Evolutionary conservation across 2,329 filamentous ascomycete species (phyloP), one percentile per base, ranked within the genome.

Genomic region (Hypoxylon sp.): DNA sequence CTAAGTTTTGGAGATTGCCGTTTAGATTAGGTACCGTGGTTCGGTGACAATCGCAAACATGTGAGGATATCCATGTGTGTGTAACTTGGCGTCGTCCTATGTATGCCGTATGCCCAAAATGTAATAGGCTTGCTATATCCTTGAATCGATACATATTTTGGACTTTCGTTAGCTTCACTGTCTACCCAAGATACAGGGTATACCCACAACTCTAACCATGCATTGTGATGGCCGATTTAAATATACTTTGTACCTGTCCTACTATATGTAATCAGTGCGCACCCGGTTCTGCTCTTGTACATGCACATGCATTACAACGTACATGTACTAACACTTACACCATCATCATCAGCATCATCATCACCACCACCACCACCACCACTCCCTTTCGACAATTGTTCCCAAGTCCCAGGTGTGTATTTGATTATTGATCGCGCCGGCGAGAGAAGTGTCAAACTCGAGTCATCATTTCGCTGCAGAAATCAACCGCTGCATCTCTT

Each of bases 81-180:
- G 63, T 65, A 64, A 68, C 59, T 46, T 45, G 49, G 45, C 11
- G 32, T 52, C 46, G 54, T 62, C 67, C 60, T 62, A 60, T 67
- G 57, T 62, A 60, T 67, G 57, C 58, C 48, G 22, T 45, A 46
- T 42, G 62, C 55, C 59, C 36, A 56, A 63, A 63, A 57, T 63
- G 62, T 65, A 65, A 66, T 65, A 65, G 54, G 57, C 45, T 49
- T 57, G 46, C 53, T 61, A 55, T 46, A 61, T 67, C 51, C 53
- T n/a, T 33, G 52, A 42, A 42, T 64, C 32, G 46, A 55, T 67
- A 64, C 57, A 55, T 67, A 64, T 60, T 18, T 55, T 38, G 36
- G 18, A 63, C 64, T 45, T 55, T 58, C 42, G 45, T 36, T 64
- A 61, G 59, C 50, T 51, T 61, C 51, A 62, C 53, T n/a, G n/a